Evolutionary conservation across 139 green algal species (phyloP), one percentile per base, ranked within the genome.

Genomic region (Closterium sp.): DNA sequence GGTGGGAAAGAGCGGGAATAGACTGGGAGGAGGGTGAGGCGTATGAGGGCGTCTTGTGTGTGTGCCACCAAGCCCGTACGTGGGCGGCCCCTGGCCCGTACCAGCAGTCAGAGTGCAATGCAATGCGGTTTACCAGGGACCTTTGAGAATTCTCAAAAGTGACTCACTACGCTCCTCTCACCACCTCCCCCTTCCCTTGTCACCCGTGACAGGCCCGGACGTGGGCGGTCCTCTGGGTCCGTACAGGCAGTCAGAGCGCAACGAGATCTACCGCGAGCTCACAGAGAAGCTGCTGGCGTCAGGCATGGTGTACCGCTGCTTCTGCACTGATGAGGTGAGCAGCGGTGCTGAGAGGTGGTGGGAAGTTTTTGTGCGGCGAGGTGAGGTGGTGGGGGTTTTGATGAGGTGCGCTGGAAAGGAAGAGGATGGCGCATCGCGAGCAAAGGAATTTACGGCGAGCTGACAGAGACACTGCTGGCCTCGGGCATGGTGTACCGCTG

Each of bases 381-480:
- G 85, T n/a, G n/a, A n/a, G n/a, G n/a, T n/a, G n/a, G n/a, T n/a
- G 42, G 50, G 62, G 62, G 62, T 24, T 27, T 24, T 24, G 62
- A 24, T 22, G 62, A 86, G 98, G 98, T 42, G 92, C 94, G 9
- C 93, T 96, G 89, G 98, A 97, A 9, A 98, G 98, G 4, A 99
- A 99, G 95, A 96, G 98, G 34, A 98, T 99, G 96, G 97, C 95
- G n/a, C n/a, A n/a, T n/a, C 11, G 98, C 99, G 96, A 95, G 98
- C 34, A 97, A 95, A 19, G 95, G 96, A 4, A 96, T 99, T 38
- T 99, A 99, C 94, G 97, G 97, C 93, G 70, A 96, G 93, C 97
- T 98, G 89, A 98, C 97, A 38, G 95, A 99, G 89, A 93, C 97
- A 95, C 96, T 99, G 92, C 96, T 99, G 31, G 95, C 95, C 38